phyloP scores from a whole-genome alignment of 2,329 filamentous ascomycete species.

The Mycocentrospora acerina region DNA sequence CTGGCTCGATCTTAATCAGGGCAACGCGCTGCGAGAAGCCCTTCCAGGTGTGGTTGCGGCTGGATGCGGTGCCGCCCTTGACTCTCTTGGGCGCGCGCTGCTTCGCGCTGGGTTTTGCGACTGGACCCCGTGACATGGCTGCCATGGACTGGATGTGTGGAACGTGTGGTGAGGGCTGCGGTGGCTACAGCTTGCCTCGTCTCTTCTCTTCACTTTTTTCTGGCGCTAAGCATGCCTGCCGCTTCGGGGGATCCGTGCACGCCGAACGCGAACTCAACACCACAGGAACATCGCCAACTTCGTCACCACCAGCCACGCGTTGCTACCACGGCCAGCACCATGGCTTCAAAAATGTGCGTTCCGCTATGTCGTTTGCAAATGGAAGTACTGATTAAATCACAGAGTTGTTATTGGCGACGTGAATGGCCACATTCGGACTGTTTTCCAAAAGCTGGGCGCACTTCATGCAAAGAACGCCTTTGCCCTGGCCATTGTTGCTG shows the following conservation, averaged over 20 bases:
- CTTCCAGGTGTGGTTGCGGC: slow-evolving; percentile 86
- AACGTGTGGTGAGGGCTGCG: slow-evolving; percentile 7
- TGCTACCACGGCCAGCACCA: slow-evolving; percentile 22
- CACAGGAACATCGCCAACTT: slow-evolving; percentile 16
- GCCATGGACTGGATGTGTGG: slow-evolving; percentile 41
- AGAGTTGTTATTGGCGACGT: slow-evolving; percentile 82
- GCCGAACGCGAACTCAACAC: slow-evolving; percentile 12
- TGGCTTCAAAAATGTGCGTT: slow-evolving; percentile 59
- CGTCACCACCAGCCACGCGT: not conserved
- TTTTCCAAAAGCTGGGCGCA: slow-evolving; percentile 76
- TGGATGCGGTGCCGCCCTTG: slow-evolving; percentile 70
- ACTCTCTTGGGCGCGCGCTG: slow-evolving; percentile 60
- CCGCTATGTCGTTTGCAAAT: not conserved
- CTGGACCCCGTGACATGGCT: slow-evolving; percentile 43
- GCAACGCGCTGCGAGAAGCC: slow-evolving; percentile 87
- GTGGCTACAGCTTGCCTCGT: too few species aligned
- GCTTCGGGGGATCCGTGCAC: too few species aligned
- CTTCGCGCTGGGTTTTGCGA: slow-evolving; percentile 25
- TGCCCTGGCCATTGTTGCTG: slow-evolving; percentile 78
- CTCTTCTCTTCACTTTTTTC: not conserved
- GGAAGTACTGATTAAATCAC: slow-evolving; percentile 9
- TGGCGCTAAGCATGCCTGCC: slow-evolving; percentile 22
- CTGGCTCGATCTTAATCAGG: slow-evolving; percentile 89
- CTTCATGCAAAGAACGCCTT: slow-evolving; percentile 89
- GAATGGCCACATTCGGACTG: slow-evolving; percentile 72